Evolutionary conservation across 768 basidiomycete species (phyloP).

Genomic region (Hortiboletus campestris): DNA sequence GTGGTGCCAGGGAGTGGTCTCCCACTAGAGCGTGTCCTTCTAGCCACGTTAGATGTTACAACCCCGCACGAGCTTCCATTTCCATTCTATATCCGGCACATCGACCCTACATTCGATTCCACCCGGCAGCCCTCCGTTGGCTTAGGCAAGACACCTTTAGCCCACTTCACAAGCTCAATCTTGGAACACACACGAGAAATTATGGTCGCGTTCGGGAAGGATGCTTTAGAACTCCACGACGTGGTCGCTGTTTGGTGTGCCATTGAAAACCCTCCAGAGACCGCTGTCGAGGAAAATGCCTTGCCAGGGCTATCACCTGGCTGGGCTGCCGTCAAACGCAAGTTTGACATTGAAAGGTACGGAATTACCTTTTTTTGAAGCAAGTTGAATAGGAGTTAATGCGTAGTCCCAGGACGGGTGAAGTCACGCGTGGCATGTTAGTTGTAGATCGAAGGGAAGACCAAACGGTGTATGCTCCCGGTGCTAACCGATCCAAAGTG

Average conservation of each 20-base stretch:
- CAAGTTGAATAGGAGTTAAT: not conserved
- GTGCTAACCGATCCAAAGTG: slow-evolving; percentile 61
- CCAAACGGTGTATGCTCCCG: slow-evolving; percentile 59
- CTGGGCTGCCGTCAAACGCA: slow-evolving; percentile 54
- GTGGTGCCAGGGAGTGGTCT: slow-evolving; percentile 39
- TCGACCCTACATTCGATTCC: slow-evolving; percentile 63
- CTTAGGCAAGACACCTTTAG: slow-evolving; percentile 53
- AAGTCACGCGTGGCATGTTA: slow-evolving; percentile 84
- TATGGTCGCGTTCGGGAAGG: slow-evolving; percentile 78
- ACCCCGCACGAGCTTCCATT: slow-evolving; percentile 79
- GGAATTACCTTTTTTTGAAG: slow-evolving; percentile 1
- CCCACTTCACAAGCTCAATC: slow-evolving; percentile 79
- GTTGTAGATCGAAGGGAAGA: slow-evolving; percentile 78
- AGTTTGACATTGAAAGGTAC: slow-evolving; percentile 72
- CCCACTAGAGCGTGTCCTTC: slow-evolving; percentile 64
- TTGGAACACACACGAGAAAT: slow-evolving; percentile 70
- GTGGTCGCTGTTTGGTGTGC: slow-evolving; percentile 89
- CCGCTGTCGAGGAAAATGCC: slow-evolving; percentile 23
- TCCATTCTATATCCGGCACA: slow-evolving; percentile 48
- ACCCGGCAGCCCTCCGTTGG: slow-evolving; percentile 46
- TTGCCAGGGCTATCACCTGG: slow-evolving; percentile 38
- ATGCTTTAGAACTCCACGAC: slow-evolving; percentile 89
- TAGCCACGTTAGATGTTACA: slow-evolving; percentile 82
- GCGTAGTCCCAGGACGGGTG: slow-evolving; percentile 52
- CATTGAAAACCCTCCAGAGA: slow-evolving; percentile 59